Evolutionary conservation across 2,329 filamentous ascomycete genomes (phyloP).

Genomic region (Botryotinia calthae): DNA sequence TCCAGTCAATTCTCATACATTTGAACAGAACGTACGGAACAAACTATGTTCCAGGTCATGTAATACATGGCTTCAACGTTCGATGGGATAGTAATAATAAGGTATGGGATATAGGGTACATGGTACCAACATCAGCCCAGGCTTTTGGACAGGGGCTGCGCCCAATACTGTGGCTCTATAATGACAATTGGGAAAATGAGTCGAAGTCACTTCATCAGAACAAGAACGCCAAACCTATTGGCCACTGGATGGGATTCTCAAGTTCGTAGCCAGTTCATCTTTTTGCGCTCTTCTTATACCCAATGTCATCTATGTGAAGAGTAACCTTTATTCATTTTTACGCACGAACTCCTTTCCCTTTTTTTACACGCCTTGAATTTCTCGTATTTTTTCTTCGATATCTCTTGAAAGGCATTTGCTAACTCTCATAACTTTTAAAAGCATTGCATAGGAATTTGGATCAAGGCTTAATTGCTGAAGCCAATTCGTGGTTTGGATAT

Average conservation of each 20-base stretch:
- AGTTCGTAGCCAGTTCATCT: not conserved
- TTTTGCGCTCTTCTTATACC: not conserved
- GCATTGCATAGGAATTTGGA: not conserved
- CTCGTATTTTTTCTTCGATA: too few relatives aligned
- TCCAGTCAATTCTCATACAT: not conserved
- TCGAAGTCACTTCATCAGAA: not conserved
- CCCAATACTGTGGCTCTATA: not conserved
- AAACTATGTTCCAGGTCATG: not conserved
- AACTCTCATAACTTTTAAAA: not conserved
- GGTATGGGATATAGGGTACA: not conserved
- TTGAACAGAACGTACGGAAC: not conserved
- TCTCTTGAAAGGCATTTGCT: not conserved
- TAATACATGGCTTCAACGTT: not conserved
- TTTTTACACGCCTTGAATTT: too few relatives aligned
- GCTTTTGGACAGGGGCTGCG: too few relatives aligned
- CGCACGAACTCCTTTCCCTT: not conserved
- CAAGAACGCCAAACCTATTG: rapidly evolving
- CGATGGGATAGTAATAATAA: not conserved
- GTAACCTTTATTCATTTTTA: not conserved
- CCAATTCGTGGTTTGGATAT: not conserved
- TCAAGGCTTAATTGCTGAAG: not conserved
- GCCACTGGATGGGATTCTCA: slow-evolving; percentile 11
- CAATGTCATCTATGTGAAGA: not conserved
- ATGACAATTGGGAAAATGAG: not conserved
- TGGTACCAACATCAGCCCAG: too few relatives aligned